Base-by-base conservation (phyloP, 75 land plant genomes). In the Cryptomeria japonica region DNA sequence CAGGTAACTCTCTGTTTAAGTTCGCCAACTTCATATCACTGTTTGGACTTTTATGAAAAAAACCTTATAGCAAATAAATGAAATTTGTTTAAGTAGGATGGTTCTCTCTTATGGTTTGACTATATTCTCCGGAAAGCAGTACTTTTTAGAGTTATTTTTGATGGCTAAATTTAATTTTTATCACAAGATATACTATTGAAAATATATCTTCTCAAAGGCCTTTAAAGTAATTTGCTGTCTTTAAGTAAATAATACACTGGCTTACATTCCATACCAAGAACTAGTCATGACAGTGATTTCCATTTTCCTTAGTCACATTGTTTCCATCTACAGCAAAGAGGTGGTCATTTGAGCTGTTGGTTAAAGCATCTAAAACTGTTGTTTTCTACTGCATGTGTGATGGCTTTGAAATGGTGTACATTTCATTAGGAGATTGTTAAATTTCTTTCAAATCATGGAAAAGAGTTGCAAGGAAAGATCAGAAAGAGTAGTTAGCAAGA, bases 1-100 rank as follows among this genome's bases (percentile, higher is more conserved):
- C 98, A 97, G 95, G 97, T 82, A n/a, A 44, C 84, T 44, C 46
- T 12, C 31, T 28, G 13, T 46, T 46, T 46, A 14, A 38, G 34
- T 3, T 75, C 5, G 12, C 15, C 4, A 12, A 75, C 12, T 75
- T 80, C 70, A 42, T 82, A 46, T 44, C 46, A n/a, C 32, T 58
- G 84, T 82, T 46, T 82, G 15, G 0, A 28, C 12, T n/a, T 42
- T 4, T 82, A 12, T 11, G 46, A n/a, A 44, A 44, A 42, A 28
- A 44, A n/a, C 14, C 31, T 44, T 44, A 11, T n/a, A 82, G 53
- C 12, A n/a, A 44, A 25, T 11, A 82, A 82, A 82, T 12, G 36
- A 46, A 42, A 46, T 28, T 46, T 82, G 49, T n/a, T 46, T 46
- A 14, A 46, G 10, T 82, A 44, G 34, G 31, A 82, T 46, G 32